A percentile compares a stretch with the other conserved stretches of the same genome.
These are phyloP conservation scores for Aspergillus sp. DNA, from an alignment of 2,329 filamentous ascomycete species.

Conservation along the genomic window DNA sequence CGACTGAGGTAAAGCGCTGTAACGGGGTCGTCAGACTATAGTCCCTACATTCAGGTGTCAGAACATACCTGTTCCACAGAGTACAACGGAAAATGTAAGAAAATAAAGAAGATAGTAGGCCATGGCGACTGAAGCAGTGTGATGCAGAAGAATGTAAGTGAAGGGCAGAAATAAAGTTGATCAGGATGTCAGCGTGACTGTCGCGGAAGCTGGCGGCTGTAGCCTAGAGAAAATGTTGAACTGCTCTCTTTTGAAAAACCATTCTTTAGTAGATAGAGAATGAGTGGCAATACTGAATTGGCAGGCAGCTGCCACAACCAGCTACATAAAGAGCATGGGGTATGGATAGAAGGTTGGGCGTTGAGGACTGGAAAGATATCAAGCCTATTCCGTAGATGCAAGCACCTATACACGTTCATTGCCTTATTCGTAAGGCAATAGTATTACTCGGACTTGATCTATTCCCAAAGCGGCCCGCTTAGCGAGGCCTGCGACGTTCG, in stretches of 20 bases:
- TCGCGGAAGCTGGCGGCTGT: neutral
- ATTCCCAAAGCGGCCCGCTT: slow-evolving; percentile 33
- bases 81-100: slow-evolving; percentile 65
- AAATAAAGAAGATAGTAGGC: slow-evolving; percentile 71
- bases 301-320: slow-evolving; percentile 9
- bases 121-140: slow-evolving; percentile 49
- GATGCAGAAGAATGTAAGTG: neutral
- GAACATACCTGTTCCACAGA: slow-evolving; percentile 62
- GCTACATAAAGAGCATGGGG: slow-evolving; percentile 5
- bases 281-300: neutral
- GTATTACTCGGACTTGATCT: slow-evolving; percentile 6
- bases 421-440: neutral
- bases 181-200: neutral
- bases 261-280: neutral
- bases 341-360: neutral
- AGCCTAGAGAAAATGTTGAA: neutral
- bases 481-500: slow-evolving; percentile 26
- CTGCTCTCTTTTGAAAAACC: neutral
- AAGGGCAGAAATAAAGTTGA: neutral
- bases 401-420: no score
- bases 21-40: neutral
- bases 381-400: neutral
- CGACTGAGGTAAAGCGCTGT: slow-evolving; percentile 76
- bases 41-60: neutral
- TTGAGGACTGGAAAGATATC: neutral